Evolutionary conservation across 495 filamentous ascomycete genomes (phyloP).

Genomic region (Trichoderma erinaceum): DNA sequence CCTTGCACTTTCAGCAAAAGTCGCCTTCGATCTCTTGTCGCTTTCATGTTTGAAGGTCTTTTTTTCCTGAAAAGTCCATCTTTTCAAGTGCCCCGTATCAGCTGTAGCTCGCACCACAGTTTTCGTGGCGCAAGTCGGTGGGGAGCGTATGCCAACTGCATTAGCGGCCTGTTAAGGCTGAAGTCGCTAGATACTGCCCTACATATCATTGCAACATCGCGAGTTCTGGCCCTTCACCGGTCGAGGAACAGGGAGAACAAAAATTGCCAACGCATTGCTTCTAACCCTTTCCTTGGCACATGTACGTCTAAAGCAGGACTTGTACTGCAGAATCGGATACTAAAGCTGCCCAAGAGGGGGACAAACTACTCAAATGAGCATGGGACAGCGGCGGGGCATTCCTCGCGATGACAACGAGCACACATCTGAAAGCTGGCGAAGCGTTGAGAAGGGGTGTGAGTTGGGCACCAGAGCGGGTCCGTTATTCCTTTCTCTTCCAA

Average conservation of each 20-base stretch:
- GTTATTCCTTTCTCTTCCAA: background rate
- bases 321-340: background rate
- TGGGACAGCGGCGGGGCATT: background rate
- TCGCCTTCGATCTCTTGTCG: background rate
- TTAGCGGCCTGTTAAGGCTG: slow-evolving; percentile 19
- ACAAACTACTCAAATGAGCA: background rate
- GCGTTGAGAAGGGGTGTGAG: background rate
- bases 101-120: background rate
- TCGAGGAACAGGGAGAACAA: background rate
- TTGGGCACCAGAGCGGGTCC: slow-evolving; percentile 11
- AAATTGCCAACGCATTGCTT: slow-evolving; percentile 16
- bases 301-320: background rate
- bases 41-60: background rate
- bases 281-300: slow-evolving; percentile 15
- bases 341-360: background rate
- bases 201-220: background rate
- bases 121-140: background rate
- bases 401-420: slow-evolving; percentile 16
- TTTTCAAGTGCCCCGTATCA: too few species aligned
- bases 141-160: slow-evolving; percentile 18
- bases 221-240: background rate
- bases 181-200: background rate
- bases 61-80: background rate
- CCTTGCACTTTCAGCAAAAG: background rate
- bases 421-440: background rate